Percentiles rank a stretch among this genome's conserved stretches.
Conservation (phyloP, 805 yeast species). For the Torulaspora gathmanii region DNA sequence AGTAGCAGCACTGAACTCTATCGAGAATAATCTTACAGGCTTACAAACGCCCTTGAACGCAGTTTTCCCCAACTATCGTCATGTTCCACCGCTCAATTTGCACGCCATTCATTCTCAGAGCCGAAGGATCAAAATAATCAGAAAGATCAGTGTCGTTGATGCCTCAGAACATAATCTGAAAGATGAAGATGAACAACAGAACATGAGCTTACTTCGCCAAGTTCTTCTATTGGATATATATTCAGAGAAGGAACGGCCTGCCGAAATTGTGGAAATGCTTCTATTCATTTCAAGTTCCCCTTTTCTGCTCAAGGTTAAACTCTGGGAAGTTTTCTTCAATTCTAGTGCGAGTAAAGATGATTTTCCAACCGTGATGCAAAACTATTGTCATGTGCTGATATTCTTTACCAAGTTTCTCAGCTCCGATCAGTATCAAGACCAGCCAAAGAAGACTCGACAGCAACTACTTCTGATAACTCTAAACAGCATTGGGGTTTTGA, state of each 20-base stretch:
- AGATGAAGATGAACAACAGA: conserved; percentile 26
- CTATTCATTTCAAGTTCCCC: conserved; percentile 60
- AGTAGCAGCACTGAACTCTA: conserved; percentile 22
- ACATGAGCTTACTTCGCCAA: conserved; percentile 41
- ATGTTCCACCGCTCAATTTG: conserved; percentile 52
- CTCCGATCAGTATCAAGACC: conserved; percentile 21
- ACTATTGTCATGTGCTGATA: conserved; percentile 49
- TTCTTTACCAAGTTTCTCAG: conserved; percentile 40
- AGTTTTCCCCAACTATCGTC: conserved; percentile 51
- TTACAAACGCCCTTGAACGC: conserved; percentile 28
- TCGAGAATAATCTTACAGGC: conserved; percentile 19
- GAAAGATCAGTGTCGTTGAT: conserved; percentile 27
- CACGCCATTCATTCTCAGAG: conserved; percentile 54
- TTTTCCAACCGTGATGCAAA: conserved; percentile 39
- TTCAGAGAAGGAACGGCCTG: conserved; percentile 13
- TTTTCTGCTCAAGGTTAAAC: conserved; percentile 57
- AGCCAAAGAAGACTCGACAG: conserved; percentile 36
- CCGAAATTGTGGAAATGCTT: conserved; percentile 49
- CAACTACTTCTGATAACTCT: conserved; percentile 46
- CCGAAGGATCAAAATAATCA: conserved; percentile 65
- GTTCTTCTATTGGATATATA: conserved; percentile 38
- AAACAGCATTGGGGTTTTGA: conserved; percentile 51
- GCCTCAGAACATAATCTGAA: conserved; percentile 49
- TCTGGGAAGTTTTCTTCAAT: conserved; percentile 71
- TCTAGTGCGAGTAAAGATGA: conserved; percentile 41